Percentiles rank a stretch among this genome's conserved stretches.
Conservation (phyloP, 2,329 filamentous ascomycete genomes). For the Harringtonia aguacate region DNA sequence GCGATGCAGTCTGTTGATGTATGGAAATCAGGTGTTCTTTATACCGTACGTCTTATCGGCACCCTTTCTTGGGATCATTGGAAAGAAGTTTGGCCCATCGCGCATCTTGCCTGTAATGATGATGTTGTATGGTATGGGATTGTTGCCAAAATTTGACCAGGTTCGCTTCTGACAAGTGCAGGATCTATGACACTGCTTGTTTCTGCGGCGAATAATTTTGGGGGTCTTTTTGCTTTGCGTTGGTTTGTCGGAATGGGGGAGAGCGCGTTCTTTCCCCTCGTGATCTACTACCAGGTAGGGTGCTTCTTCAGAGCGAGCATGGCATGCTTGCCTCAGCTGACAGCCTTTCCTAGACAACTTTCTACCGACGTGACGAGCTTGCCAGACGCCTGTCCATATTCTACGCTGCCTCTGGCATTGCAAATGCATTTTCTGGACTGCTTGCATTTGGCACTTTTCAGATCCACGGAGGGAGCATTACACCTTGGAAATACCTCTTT, state of each 20-base stretch:
- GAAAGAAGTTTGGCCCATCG: conserved; percentile 60
- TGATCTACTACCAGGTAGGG: conserved; percentile 41
- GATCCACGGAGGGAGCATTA: conserved; percentile 26
- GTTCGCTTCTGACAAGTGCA: too few species aligned
- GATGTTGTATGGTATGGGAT: conserved; percentile 52
- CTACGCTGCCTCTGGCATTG: conserved; percentile 15
- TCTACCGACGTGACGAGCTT: conserved; percentile 62
- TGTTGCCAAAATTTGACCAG: too few species aligned
- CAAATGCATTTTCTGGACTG: conserved; percentile 13
- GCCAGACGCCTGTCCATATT: conserved; percentile 61
- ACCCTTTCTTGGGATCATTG: conserved; percentile 46
- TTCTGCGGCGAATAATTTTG: conserved; percentile 8
- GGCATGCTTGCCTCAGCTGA: background rate
- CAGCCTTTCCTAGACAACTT: conserved; percentile 27
- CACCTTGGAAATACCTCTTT: conserved; percentile 39
- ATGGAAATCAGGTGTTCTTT: conserved; percentile 69
- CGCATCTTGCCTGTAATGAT: conserved; percentile 61
- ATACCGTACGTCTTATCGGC: conserved; percentile 64
- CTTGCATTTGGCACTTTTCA: conserved; percentile 36
- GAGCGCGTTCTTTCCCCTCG: conserved; percentile 14
- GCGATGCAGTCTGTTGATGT: too few species aligned
- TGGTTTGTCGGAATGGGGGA: conserved; percentile 57
- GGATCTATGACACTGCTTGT: conserved; percentile 63
- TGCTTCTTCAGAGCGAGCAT: conserved; percentile 24
- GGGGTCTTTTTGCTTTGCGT: conserved; percentile 30